Percentiles rank a stretch among this genome's conserved stretches.
Conservation (phyloP, 2,329 filamentous ascomycete genomes). For the Monosporascus sp. region DNA sequence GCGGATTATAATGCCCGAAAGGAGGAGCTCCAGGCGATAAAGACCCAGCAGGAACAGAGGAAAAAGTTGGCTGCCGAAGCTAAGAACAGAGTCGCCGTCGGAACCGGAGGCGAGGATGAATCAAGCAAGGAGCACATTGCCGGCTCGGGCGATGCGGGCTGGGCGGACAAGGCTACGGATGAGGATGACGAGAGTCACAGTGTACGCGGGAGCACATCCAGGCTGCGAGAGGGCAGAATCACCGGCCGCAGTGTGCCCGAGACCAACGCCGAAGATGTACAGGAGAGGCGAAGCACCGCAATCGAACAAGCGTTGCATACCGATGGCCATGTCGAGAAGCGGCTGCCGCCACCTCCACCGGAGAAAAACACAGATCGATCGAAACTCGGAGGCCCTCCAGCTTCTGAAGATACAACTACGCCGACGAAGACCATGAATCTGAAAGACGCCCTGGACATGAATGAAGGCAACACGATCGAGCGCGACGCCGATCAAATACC, state of each 20-base stretch:
- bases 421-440: slow-evolving; percentile 9
- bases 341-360: not conserved
- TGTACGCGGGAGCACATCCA: not conserved
- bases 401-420: slow-evolving; percentile 5
- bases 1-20: slow-evolving; percentile 33
- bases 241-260: not conserved
- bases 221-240: not conserved
- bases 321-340: not conserved
- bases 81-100: slow-evolving; percentile 4
- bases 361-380: not conserved
- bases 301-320: too few relatives aligned
- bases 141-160: not conserved
- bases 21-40: slow-evolving; percentile 33
- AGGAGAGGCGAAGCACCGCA: not conserved
- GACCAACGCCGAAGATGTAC: not conserved
- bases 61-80: slow-evolving; percentile 14
- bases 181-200: not conserved
- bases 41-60: slow-evolving; percentile 22
- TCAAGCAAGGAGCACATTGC: not conserved
- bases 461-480: slow-evolving; percentile 3
- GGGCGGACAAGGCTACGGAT: not conserved
- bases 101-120: not conserved
- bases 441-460: slow-evolving; percentile 8
- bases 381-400: not conserved
- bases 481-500: slow-evolving; percentile 21